Base-by-base conservation (phyloP, 371 early-diverging fungal species). In the Haplosporangium sp. region DNA sequence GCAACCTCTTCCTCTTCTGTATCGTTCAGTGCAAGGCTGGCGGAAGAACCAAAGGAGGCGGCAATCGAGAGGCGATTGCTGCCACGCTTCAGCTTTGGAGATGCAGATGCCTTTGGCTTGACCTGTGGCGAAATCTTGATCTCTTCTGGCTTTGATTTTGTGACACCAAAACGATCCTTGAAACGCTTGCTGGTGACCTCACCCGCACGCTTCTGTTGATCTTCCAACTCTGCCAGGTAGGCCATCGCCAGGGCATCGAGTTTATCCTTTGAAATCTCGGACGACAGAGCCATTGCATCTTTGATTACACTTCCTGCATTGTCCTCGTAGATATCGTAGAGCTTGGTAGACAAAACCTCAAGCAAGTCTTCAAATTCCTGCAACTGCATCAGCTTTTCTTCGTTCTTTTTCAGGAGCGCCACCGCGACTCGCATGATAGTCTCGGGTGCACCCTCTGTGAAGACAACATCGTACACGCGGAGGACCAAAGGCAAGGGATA, bases 401-500 rank as follows among this genome's bases (percentile, higher is more conserved):
- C 85, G 48, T 95, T 95, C 47, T 90, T 89, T 62, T 92, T 90
- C 62, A 96, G 74, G 79, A 96, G 85, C 21, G 98, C 95, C n/a
- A 97, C 85, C 0, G 95, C 94, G 14, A 97, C 89, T 3, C 95
- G 89, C 86, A 97, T 92, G 66, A 96, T 93, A 11, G 95, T 88
- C 70, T 92, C 95, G 6, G 93, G 86, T 6, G 92, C 88, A 23
- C 97, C 96, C 81, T 96, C 95, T 0, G 91, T 90, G 74, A 96
- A 93, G 16, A 95, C 82, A 14, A 96, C 90, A 83, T 98, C 99
- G 56, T 94, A 94, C 62, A 98, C 91, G 5, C 98, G 91, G 73
- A 95, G 84, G 7, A 96, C 96, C 54, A 96, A 81, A 1, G 90
- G 87, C 36, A 96, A 86, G 6, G 99, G 98, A 71, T 96, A 95